Evolutionary conservation across 805 yeast genomes (phyloP), one percentile per base, ranked within the genome.

Genomic region (Wickerhamiella azymoides): DNA sequence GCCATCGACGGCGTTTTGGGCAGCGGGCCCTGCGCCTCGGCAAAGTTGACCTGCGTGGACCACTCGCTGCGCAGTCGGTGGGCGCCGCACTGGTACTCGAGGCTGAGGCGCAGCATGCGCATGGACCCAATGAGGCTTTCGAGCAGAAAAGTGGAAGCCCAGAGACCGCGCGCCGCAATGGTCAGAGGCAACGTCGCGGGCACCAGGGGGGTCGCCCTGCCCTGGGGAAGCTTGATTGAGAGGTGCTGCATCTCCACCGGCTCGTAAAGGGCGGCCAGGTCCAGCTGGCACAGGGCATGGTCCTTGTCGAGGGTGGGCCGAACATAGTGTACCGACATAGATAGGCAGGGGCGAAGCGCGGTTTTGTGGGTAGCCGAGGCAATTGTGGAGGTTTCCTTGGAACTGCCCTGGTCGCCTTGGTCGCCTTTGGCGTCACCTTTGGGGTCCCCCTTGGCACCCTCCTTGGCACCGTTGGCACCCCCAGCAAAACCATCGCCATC

Each of bases 1-100:
- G 52, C 44, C n/a, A 56, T 49, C 11, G 50, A 50, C 16, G 59
- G 59, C 25, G 58, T 55, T 36, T 54, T 55, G 10, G 59, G 58
- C 5, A 53, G 48, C 16, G 59, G 59, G 14, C 59, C 59, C 35
- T 47, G 50, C 25, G 53, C 50, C 8, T 55, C 56, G 27, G 55
- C 55, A 36, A 56, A 54, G 30, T 56, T 54, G 17, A 56, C 51
- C 6, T 48, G 39, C 5, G 58, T 52, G 18, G 40, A 46, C 59
- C 59, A 56, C n/a, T 40, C 28, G 10, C 58, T 52, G 3, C 43
- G 27, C n/a, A 54, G 41, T 8, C 1, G 10, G 10, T 56, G 52
- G 7, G 36, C 42, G 1, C 33, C 44, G 16, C 35, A 52, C 11
- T 48, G 46, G 25, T 55, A 55, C 27, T 49, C 43, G n/a, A 55